Conservation (phyloP, 2,329 filamentous ascomycete species). For the Neopestalotiopsis rosae region DNA sequence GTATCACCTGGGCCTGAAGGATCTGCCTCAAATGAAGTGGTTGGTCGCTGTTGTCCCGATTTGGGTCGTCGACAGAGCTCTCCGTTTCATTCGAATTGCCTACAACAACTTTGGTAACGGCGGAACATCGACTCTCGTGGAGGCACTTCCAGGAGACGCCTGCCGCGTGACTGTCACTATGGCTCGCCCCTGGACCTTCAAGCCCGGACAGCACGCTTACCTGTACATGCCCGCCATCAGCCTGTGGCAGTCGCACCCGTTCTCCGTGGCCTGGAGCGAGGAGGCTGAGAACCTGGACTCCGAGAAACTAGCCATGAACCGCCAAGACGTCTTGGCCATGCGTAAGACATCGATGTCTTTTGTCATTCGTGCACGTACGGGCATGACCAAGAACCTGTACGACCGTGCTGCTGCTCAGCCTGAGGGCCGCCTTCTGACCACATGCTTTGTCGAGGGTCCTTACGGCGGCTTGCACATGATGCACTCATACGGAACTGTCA, state of each 20-base stretch:
- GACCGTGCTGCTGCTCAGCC: constrained; percentile 67
- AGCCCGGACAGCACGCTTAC: constrained; percentile 79
- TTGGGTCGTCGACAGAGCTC: constrained; percentile 69
- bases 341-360: constrained; percentile 72
- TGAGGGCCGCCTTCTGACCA: constrained; percentile 66
- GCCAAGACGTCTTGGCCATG: constrained; percentile 63
- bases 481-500: constrained; percentile 77
- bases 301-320: constrained; percentile 64
- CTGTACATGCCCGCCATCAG: constrained; percentile 77
- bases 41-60: constrained; percentile 67
- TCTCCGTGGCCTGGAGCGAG: constrained; percentile 80
- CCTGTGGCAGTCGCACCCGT: constrained; percentile 78
- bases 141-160: constrained; percentile 78
- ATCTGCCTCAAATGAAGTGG: constrained; percentile 62
- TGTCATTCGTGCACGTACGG: constrained; percentile 74
- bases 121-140: constrained; percentile 71
- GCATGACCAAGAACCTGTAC: constrained; percentile 74
- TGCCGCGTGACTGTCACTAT: constrained; percentile 75
- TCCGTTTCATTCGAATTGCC: constrained; percentile 63
- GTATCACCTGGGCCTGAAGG: constrained; percentile 66
- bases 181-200: constrained; percentile 78
- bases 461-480: constrained; percentile 76
- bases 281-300: constrained; percentile 57
- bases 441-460: constrained; percentile 75
- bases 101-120: constrained; percentile 72